These are phyloP conservation scores for Spizellomyces sp. DNA, from an alignment of 192 early-diverging fungal species.

Conservation along the genomic window DNA sequence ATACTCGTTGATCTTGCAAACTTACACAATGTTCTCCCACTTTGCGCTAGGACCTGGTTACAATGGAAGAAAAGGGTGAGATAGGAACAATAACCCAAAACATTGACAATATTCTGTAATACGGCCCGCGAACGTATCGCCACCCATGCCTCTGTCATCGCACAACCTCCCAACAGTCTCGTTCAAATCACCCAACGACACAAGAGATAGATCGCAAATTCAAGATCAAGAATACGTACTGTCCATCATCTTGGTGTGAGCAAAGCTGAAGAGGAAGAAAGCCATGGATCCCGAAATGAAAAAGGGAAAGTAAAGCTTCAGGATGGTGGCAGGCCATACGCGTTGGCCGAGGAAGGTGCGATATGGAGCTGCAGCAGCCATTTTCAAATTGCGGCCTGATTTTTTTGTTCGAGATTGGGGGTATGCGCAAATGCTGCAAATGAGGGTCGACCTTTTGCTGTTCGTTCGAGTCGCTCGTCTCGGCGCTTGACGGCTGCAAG, in stretches of 20 bases:
- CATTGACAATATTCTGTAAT: not conserved
- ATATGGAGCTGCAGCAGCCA: slow-evolving; percentile 23
- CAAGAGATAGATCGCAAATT: not conserved
- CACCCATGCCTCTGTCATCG: not conserved
- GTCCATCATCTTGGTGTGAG: slow-evolving; percentile 46
- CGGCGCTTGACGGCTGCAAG: too few relatives aligned
- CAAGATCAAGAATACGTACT: slow-evolving; percentile 33
- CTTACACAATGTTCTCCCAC: slow-evolving; percentile 57
- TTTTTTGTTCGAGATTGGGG: too few relatives aligned
- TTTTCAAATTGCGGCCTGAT: too few relatives aligned
- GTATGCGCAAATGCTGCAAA: too few relatives aligned
- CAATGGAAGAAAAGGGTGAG: slow-evolving; percentile 16
- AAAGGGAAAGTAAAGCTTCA: slow-evolving; percentile 58
- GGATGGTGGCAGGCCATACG: slow-evolving; percentile 53
- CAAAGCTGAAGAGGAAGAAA: slow-evolving; percentile 44
- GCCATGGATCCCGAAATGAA: slow-evolving; percentile 43
- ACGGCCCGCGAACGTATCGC: not conserved
- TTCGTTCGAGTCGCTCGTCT: too few relatives aligned
- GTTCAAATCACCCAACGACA: not conserved
- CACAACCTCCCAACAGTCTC: not conserved
- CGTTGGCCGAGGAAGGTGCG: slow-evolving; percentile 50
- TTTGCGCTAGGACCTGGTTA: slow-evolving; percentile 46
- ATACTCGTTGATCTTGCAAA: not conserved
- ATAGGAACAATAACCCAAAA: not conserved
- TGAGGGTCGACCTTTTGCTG: too few relatives aligned